Conservation (phyloP, 192 early-diverging fungal genomes). For the Coemansia sp. region DNA sequence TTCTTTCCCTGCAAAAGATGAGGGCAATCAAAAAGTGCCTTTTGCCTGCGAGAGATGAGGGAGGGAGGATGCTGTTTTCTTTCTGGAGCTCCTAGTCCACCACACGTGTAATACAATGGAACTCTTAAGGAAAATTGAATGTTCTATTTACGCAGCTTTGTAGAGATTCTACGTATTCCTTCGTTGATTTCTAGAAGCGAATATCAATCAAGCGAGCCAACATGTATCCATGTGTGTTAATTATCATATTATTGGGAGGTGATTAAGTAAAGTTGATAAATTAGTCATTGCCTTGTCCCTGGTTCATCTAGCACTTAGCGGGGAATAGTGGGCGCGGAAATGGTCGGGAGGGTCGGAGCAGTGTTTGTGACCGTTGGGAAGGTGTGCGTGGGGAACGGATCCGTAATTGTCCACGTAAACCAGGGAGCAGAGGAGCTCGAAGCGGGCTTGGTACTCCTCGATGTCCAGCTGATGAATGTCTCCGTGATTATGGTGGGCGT, state of each 20-base stretch:
- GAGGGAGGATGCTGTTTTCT: neutral
- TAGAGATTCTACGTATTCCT: neutral
- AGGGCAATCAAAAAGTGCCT: neutral
- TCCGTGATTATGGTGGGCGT: neutral
- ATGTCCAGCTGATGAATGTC: neutral
- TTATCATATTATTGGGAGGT: too few relatives aligned
- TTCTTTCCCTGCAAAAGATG: neutral
- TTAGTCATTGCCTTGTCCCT: neutral
- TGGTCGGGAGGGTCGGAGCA: neutral
- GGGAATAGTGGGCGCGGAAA: neutral
- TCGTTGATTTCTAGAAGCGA: neutral
- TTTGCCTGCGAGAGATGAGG: neutral
- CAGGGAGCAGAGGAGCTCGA: neutral
- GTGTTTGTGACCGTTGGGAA: slow-evolving; percentile 11
- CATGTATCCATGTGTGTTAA: too few relatives aligned
- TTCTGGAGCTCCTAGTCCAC: neutral
- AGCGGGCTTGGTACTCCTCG: neutral
- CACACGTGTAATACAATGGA: neutral
- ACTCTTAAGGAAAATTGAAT: neutral
- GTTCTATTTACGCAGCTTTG: too few relatives aligned
- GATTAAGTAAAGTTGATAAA: too few relatives aligned
- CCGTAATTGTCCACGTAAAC: slow-evolving; percentile 3
- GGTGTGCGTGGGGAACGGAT: neutral
- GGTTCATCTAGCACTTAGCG: neutral
- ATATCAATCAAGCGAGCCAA: too few relatives aligned